These are phyloP conservation scores for Pisolithus orientalis DNA, from an alignment of 768 basidiomycete genomes.

Conservation along the genomic window DNA sequence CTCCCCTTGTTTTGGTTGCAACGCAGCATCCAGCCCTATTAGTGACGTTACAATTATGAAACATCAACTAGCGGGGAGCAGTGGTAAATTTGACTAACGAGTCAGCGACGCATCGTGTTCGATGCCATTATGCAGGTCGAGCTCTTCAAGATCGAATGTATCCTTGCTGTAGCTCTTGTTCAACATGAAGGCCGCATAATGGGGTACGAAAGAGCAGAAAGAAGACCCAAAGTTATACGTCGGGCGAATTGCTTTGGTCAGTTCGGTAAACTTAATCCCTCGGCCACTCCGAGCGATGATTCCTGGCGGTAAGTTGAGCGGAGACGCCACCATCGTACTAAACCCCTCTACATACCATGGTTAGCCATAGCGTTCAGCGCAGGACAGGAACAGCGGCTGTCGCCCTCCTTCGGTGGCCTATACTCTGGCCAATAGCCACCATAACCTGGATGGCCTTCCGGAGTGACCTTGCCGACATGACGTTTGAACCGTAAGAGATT, in stretches of 20 bases:
- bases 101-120: constrained; percentile 31
- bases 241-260: constrained; percentile 36
- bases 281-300: constrained; percentile 59
- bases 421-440: constrained; percentile 72
- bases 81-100: constrained; percentile 15
- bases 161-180: constrained; percentile 49
- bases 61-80: not conserved
- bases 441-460: constrained; percentile 47
- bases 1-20: constrained; percentile 45
- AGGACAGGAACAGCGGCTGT: constrained; percentile 70
- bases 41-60: constrained; percentile 1
- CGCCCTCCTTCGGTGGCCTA: constrained; percentile 47
- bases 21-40: constrained; percentile 48
- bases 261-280: constrained; percentile 55
- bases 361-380: constrained; percentile 79
- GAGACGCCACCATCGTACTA: not conserved
- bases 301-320: constrained; percentile 11
- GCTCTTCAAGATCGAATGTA: constrained; percentile 57
- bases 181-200: constrained; percentile 52
- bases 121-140: constrained; percentile 64
- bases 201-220: constrained; percentile 64
- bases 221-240: constrained; percentile 68
- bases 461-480: constrained; percentile 47
- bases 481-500: constrained; percentile 36
- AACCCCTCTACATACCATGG: constrained; percentile 47